Conservation (phyloP, 1,139 yeast genomes). For the Kodamaea sp. region DNA sequence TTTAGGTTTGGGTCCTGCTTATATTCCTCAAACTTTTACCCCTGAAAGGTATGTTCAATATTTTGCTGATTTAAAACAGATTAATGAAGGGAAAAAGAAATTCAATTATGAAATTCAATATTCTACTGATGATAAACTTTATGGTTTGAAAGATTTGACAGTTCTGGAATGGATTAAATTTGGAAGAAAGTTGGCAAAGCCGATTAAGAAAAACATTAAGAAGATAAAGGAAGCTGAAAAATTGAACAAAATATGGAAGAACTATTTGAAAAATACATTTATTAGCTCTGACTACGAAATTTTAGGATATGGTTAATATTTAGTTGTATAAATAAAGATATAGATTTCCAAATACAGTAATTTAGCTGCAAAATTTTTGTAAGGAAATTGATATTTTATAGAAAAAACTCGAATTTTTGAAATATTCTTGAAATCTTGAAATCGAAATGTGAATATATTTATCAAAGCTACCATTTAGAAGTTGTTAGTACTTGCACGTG, state of each 20-base stretch:
- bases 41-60: conserved; percentile 73
- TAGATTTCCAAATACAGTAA: too few relatives aligned
- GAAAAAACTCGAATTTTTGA: too few relatives aligned
- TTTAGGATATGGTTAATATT: conserved; percentile 26
- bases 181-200: conserved; percentile 52
- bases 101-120: conserved; percentile 67
- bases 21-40: conserved; percentile 62
- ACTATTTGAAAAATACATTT: conserved; percentile 52
- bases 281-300: conserved; percentile 62
- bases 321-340: too few relatives aligned
- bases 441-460: too few relatives aligned
- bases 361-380: too few relatives aligned
- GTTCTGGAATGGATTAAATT: conserved; percentile 58
- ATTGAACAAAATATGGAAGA: conserved; percentile 38
- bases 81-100: conserved; percentile 44
- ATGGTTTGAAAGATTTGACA: conserved; percentile 52
- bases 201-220: conserved; percentile 21
- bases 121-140: conserved; percentile 57
- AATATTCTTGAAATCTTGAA: too few relatives aligned
- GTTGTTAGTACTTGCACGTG: too few relatives aligned
- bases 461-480: too few relatives aligned
- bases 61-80: conserved; percentile 55
- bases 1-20: conserved; percentile 69
- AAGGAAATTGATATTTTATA: too few relatives aligned
- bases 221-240: conserved; percentile 15